Evolutionary conservation across 345 rosid species (phyloP).

Genomic region (Arabis alpina): DNA sequence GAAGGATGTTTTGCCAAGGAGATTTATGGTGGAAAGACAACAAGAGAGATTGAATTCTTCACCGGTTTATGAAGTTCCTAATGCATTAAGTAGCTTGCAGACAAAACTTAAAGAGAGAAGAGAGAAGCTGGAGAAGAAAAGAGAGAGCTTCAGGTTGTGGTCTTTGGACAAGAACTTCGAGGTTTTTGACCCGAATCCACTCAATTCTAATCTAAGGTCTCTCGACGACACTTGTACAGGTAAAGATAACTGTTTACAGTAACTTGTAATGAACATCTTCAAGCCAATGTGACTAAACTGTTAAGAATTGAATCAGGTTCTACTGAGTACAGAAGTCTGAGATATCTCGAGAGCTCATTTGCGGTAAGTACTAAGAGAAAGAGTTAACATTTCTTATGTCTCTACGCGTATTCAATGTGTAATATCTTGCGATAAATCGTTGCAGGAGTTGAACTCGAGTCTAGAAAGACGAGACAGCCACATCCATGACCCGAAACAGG

Average conservation of each 20-base stretch:
- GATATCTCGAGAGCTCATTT: slow-evolving; percentile 38
- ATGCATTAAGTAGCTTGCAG: slow-evolving; percentile 40
- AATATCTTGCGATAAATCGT: not conserved
- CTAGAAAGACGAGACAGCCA: slow-evolving; percentile 37
- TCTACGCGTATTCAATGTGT: not conserved
- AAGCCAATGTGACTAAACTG: too few relatives aligned
- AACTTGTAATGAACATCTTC: too few relatives aligned
- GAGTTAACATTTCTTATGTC: slow-evolving; percentile 1
- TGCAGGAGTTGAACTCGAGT: slow-evolving; percentile 53
- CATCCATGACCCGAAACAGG: slow-evolving; percentile 34
- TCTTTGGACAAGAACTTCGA: slow-evolving; percentile 32
- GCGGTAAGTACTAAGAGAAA: slow-evolving; percentile 41
- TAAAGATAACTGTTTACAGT: too few relatives aligned
- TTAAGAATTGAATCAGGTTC: not conserved
- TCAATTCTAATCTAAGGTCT: slow-evolving; percentile 31
- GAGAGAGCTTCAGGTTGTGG: slow-evolving; percentile 41
- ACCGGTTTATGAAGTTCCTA: slow-evolving; percentile 55
- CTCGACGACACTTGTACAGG: slow-evolving; percentile 24
- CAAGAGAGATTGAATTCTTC: slow-evolving; percentile 45
- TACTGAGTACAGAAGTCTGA: slow-evolving; percentile 26
- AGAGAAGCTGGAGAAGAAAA: slow-evolving; percentile 43
- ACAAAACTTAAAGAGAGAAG: slow-evolving; percentile 47
- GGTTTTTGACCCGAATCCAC: slow-evolving; percentile 34
- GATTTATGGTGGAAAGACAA: slow-evolving; percentile 40
- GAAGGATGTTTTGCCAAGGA: slow-evolving; percentile 44